Evolutionary conservation across 2,329 filamentous ascomycete genomes (phyloP).

Genomic region (Phialophora verrucosa): DNA sequence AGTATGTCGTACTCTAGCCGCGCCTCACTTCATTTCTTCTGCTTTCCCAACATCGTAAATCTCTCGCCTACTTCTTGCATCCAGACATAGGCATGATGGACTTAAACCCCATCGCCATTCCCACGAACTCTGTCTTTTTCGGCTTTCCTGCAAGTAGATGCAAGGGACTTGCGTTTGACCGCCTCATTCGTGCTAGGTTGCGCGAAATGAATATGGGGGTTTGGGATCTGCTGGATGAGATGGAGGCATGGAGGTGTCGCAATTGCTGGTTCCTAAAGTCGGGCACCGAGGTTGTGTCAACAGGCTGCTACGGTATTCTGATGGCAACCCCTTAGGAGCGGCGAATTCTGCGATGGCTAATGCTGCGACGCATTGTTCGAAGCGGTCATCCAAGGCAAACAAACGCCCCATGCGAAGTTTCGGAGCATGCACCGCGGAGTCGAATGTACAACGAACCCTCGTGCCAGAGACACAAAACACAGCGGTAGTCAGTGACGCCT

Average conservation of each 20-base stretch:
- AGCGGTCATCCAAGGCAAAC: too few relatives aligned
- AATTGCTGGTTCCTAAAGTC: conserved; percentile 4
- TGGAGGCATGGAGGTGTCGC: background rate
- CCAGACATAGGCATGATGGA: conserved; percentile 10
- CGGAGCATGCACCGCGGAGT: background rate
- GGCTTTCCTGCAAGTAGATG: background rate
- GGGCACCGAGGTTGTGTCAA: background rate
- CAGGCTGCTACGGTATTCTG: background rate
- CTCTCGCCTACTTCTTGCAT: conserved; percentile 21
- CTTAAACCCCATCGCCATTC: conserved; percentile 7
- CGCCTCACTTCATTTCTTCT: conserved; percentile 17
- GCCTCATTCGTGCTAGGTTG: background rate
- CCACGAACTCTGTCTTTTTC: conserved; percentile 9
- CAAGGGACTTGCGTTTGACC: background rate
- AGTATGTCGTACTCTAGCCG: conserved; percentile 6
- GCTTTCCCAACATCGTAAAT: conserved; percentile 19
- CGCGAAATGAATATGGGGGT: background rate
- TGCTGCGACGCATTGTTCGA: too few relatives aligned
- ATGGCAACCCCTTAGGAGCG: too few relatives aligned
- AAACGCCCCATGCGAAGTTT: background rate
- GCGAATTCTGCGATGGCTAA: too few relatives aligned
- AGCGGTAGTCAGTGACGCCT: background rate
- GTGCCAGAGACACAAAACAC: background rate
- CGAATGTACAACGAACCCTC: background rate
- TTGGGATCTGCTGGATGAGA: background rate